Evolutionary conservation across 768 basidiomycete genomes (phyloP).

Genomic region (Mycena leptocephala): DNA sequence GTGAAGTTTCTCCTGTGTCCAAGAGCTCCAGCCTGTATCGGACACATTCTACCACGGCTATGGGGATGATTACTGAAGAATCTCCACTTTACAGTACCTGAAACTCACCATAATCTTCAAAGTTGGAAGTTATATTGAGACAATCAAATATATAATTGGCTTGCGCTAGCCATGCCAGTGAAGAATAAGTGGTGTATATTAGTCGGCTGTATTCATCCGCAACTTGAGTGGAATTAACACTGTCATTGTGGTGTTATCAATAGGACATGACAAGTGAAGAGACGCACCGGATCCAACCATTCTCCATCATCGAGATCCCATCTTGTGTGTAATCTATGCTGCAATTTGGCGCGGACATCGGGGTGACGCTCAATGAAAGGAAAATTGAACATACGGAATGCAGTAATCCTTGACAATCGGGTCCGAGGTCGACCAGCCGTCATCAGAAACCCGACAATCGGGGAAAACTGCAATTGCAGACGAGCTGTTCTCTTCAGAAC

Average conservation of each 20-base stretch:
- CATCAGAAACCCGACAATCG: no score
- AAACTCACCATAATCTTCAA: slow-evolving; percentile 2
- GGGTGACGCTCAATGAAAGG: no score
- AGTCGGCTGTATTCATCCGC: not conserved
- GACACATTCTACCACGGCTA: not conserved
- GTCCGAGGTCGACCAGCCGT: not conserved
- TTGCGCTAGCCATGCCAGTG: not conserved
- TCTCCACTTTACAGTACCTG: no score
- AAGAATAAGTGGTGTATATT: not conserved
- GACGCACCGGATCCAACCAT: slow-evolving; percentile 5
- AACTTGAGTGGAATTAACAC: not conserved
- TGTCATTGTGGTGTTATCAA: not conserved
- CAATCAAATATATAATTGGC: not conserved
- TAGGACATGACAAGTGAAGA: not conserved
- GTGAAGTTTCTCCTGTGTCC: not conserved
- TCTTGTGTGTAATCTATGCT: no score
- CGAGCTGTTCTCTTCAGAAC: not conserved
- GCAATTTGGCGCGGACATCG: no score
- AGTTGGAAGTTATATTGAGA: not conserved
- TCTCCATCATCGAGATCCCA: not conserved
- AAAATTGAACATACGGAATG: no score
- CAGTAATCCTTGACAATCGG: no score
- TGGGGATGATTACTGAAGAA: not conserved
- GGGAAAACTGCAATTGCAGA: no score
- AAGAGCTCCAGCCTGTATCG: not conserved